These are phyloP conservation scores for Urtica urens DNA, from an alignment of 306 rosid species.

Conservation along the genomic window DNA sequence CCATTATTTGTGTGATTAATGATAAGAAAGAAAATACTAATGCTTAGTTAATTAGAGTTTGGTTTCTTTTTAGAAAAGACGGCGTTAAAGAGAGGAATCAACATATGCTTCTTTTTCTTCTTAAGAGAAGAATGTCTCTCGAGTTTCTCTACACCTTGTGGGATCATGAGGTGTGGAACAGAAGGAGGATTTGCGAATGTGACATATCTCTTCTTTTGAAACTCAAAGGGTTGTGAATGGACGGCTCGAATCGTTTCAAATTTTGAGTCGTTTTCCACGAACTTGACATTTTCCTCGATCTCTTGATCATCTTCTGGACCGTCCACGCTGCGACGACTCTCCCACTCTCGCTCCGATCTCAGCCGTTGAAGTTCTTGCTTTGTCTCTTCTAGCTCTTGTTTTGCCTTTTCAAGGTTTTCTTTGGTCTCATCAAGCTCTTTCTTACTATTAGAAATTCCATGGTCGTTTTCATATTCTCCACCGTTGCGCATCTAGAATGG, in stretches of 20 bases:
- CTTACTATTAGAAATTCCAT: slow-evolving; percentile 29
- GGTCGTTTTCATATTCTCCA: slow-evolving; percentile 28
- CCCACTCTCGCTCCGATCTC: slow-evolving; percentile 31
- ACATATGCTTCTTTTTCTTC: slow-evolving; percentile 54
- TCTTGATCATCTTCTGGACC: no score
- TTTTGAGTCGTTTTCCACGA: slow-evolving; percentile 34
- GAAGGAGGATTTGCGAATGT: slow-evolving; percentile 76
- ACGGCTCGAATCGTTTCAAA: slow-evolving; percentile 15
- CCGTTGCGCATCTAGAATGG: slow-evolving; percentile 29
- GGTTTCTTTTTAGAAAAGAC: slow-evolving; percentile 66
- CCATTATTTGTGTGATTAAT: no score
- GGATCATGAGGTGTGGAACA: slow-evolving; percentile 25
- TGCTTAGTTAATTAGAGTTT: no score
- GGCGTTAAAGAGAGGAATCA: slow-evolving; percentile 52
- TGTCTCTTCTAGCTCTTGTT: slow-evolving; percentile 63
- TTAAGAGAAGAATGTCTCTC: slow-evolving; percentile 62
- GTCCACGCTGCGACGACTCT: slow-evolving; percentile 22
- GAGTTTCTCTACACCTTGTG: slow-evolving; percentile 41
- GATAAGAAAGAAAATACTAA: no score
- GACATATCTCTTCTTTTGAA: slow-evolving; percentile 83
- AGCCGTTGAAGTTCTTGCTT: slow-evolving; percentile 46
- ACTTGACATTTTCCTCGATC: slow-evolving; percentile 51
- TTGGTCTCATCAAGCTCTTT: slow-evolving; percentile 68
- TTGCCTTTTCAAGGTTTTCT: slow-evolving; percentile 53
- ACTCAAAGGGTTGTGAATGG: slow-evolving; percentile 33